These are phyloP conservation scores for Triticum timopheevii DNA, from an alignment of 176 grass and related monocot species.

Conservation along the genomic window DNA sequence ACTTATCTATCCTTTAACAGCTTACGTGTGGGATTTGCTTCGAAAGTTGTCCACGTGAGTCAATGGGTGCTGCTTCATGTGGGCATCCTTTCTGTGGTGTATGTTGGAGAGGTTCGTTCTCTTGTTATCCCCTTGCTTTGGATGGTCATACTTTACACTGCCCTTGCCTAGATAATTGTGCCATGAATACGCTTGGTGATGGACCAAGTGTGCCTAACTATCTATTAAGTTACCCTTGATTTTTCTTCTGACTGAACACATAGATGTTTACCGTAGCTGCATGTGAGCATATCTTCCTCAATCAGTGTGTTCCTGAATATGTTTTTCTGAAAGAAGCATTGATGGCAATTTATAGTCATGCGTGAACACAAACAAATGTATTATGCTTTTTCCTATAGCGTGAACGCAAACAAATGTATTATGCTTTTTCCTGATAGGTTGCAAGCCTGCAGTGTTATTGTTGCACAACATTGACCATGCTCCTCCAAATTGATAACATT, in stretches of 20 bases:
- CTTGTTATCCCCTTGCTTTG: not conserved
- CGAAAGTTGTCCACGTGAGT: conserved; percentile 67
- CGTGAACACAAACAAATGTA: not conserved
- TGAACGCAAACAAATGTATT: not conserved
- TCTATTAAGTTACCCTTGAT: not conserved
- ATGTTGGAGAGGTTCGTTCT: conserved; percentile 92
- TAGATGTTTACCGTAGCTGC: not conserved
- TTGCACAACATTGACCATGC: not conserved
- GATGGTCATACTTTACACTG: not conserved
- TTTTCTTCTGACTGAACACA: not conserved
- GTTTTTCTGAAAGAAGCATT: not conserved
- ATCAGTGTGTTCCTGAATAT: not conserved
- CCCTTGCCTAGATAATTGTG: not conserved
- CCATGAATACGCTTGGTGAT: not conserved
- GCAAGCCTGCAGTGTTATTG: conserved; percentile 7
- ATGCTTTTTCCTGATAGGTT: not conserved
- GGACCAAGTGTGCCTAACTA: not conserved
- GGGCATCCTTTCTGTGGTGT: conserved; percentile 89
- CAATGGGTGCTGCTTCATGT: conserved; percentile 76
- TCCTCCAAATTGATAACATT: conserved; percentile 9
- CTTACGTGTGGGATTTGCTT: conserved; percentile 98
- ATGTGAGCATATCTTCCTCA: not conserved
- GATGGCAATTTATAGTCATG: not conserved
- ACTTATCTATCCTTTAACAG: conserved; percentile 50
- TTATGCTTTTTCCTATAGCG: not conserved